phyloP scores from a whole-genome alignment of 768 basidiomycete species.

The Collybiopsis confluens region DNA sequence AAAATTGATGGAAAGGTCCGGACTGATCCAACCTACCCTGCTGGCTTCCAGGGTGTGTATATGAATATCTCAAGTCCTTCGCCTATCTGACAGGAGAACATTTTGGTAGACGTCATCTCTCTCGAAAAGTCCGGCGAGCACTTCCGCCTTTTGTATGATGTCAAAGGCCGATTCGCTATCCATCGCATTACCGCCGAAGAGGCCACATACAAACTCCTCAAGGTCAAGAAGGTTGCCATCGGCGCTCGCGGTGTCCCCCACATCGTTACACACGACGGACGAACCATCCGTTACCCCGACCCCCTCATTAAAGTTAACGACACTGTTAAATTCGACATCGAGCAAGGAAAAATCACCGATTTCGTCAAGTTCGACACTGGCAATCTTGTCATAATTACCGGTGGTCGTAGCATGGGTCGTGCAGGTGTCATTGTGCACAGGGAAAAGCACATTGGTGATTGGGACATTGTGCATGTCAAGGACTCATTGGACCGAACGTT shows the following conservation, averaged over 20 bases:
- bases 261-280: slow-evolving; percentile 98
- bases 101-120: slow-evolving; percentile 77
- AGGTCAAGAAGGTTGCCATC: slow-evolving; percentile 88
- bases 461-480: slow-evolving; percentile 98
- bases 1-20: slow-evolving; percentile 99
- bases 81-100: background rate
- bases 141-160: slow-evolving; percentile 98
- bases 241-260: slow-evolving; percentile 94
- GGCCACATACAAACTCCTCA: slow-evolving; percentile 93
- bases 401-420: slow-evolving; percentile 99
- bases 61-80: slow-evolving; percentile 10
- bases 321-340: slow-evolving; percentile 95
- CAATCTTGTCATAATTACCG: slow-evolving; percentile 96
- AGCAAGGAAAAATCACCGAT: slow-evolving; percentile 89
- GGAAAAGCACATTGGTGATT: slow-evolving; percentile 97
- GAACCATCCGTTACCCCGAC: slow-evolving; percentile 99
- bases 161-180: slow-evolving; percentile 99
- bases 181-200: slow-evolving; percentile 99
- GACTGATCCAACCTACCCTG: slow-evolving; percentile 94
- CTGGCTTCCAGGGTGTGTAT: slow-evolving; percentile 90
- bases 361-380: slow-evolving; percentile 96
- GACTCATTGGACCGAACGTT: slow-evolving; percentile 94
- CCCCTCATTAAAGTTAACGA: slow-evolving; percentile 94
- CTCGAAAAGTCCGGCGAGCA: slow-evolving; percentile 99
- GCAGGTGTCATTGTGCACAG: slow-evolving; percentile 93